Conservation (phyloP, 2,329 filamentous ascomycete species). For the Hymenoscyphus fructigenus region DNA sequence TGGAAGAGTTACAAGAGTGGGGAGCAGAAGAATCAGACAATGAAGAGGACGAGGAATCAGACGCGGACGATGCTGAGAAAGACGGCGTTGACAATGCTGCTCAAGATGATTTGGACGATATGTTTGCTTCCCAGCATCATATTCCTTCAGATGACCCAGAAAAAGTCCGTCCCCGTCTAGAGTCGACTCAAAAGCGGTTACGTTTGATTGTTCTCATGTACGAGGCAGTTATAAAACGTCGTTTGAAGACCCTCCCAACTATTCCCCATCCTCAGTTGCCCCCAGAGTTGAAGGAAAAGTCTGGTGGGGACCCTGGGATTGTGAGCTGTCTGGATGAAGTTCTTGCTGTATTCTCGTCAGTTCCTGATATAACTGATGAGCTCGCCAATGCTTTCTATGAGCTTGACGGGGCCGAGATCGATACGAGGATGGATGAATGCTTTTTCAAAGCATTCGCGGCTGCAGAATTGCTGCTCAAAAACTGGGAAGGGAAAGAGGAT, state of each 20-base stretch:
- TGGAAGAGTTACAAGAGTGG: constrained; percentile 88
- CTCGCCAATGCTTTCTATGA: constrained; percentile 73
- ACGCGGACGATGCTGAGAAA: constrained; percentile 45
- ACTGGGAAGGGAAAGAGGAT: constrained; percentile 67
- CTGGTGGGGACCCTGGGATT: constrained; percentile 19
- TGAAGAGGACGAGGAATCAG: constrained; percentile 55
- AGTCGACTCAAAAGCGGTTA: constrained; percentile 61
- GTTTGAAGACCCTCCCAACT: constrained; percentile 58
- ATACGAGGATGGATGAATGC: constrained; percentile 57
- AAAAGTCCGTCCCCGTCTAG: constrained; percentile 63
- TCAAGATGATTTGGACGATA: constrained; percentile 63
- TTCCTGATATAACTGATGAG: constrained; percentile 70
- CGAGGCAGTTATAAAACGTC: constrained; percentile 66
- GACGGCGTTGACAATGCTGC: constrained; percentile 41
- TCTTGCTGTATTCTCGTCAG: constrained; percentile 52
- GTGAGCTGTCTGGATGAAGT: constrained; percentile 53
- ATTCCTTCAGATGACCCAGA: constrained; percentile 66
- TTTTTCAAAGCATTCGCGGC: constrained; percentile 58
- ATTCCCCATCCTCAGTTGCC: constrained; percentile 43
- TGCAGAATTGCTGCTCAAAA: constrained; percentile 53
- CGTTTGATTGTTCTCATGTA: constrained; percentile 69
- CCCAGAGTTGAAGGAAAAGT: constrained; percentile 23
- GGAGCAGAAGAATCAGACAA: constrained; percentile 68
- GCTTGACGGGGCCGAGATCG: constrained; percentile 58
- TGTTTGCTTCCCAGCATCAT: constrained; percentile 61